phyloP scores from a whole-genome alignment of 176 grass and related monocot genomes.

The Dactylis glomerata region DNA sequence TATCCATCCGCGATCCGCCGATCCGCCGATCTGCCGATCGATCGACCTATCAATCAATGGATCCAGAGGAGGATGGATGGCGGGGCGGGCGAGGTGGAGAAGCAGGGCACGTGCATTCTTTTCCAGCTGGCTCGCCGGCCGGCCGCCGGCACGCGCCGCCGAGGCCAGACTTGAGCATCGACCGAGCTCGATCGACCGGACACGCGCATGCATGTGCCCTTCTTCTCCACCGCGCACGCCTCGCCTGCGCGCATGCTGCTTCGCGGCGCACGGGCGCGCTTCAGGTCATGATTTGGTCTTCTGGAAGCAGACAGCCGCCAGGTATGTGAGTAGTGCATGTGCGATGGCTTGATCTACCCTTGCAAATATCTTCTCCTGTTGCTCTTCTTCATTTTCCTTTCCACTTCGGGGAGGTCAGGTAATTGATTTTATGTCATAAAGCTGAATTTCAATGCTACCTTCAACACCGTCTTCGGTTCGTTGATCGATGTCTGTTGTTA shows the following conservation, averaged over 20 bases:
- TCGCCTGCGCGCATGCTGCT: constrained; percentile 41
- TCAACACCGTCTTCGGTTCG: not conserved
- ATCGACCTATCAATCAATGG: not conserved
- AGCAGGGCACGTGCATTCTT: constrained; percentile 59
- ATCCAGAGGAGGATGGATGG: constrained; percentile 18
- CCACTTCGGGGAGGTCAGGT: not conserved
- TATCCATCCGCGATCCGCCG: not conserved
- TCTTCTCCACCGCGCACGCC: constrained; percentile 52
- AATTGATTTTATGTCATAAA: not conserved
- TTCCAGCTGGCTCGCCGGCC: not conserved
- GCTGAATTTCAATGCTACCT: not conserved
- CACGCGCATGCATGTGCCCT: constrained; percentile 46
- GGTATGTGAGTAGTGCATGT: not conserved
- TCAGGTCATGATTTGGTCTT: not conserved
- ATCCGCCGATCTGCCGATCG: not conserved
- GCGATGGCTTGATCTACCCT: not conserved
- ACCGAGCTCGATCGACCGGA: not conserved
- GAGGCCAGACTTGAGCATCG: not conserved
- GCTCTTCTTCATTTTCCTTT: not conserved
- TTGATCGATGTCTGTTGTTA: not conserved
- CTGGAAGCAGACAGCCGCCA: not conserved
- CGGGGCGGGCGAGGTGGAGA: constrained; percentile 57
- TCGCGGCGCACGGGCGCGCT: no score
- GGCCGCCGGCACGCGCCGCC: not conserved
- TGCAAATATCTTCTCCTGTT: not conserved